phyloP scores from a whole-genome alignment of 78 protist species.

The Parvularia atlantis region DNA sequence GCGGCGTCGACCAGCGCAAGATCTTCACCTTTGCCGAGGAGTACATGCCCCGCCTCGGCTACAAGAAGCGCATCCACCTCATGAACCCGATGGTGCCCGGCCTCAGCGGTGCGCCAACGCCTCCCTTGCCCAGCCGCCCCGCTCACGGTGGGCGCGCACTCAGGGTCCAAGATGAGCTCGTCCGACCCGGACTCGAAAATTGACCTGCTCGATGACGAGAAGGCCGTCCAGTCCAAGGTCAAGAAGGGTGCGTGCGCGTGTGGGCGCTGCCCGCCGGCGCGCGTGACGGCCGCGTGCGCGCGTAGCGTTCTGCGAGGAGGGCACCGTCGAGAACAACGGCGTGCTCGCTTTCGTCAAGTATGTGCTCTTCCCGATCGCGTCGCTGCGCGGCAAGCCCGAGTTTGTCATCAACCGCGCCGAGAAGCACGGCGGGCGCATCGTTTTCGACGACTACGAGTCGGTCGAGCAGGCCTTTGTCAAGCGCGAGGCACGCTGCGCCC shows the following conservation, averaged over 20 bases:
- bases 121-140: not conserved
- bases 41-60: constrained; percentile 31
- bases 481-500: too few relatives aligned
- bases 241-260: not conserved
- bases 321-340: constrained; percentile 12
- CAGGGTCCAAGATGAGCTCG: constrained; percentile 14
- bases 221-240: not conserved
- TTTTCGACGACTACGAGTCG: not conserved
- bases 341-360: not conserved
- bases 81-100: constrained; percentile 44
- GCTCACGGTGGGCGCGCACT: not conserved
- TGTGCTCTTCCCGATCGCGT: not conserved
- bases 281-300: too few relatives aligned
- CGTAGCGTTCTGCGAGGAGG: constrained; percentile 16
- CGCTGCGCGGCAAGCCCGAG: not conserved
- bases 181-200: constrained; percentile 12
- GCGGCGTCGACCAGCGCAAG: constrained; percentile 50
- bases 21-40: constrained; percentile 28
- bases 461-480: not conserved
- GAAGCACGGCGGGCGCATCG: not conserved
- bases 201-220: constrained; percentile 1
- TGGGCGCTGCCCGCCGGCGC: too few relatives aligned
- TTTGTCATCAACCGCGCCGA: constrained; percentile 4
- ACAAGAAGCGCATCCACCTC: constrained; percentile 22
- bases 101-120: constrained; percentile 10